Base-by-base conservation (phyloP, 139 green algal species). In the Eudorina sp. region DNA sequence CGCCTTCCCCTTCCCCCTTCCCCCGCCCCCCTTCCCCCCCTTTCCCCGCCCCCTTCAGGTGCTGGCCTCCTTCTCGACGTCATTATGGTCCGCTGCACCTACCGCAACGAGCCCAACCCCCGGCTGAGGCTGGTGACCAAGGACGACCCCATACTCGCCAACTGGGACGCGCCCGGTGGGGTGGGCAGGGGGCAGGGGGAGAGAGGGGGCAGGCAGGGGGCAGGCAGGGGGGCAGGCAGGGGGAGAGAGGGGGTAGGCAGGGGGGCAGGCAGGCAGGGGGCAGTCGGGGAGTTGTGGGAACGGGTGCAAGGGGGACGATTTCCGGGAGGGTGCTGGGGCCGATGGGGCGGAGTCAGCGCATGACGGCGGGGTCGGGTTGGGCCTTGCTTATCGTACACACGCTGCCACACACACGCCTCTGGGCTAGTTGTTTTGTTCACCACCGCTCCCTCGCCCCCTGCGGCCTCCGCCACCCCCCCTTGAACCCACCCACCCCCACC, bases 21-120 rank as follows among this genome's bases (percentile, higher is more conserved):
- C 11, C 19, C 62, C 16, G 16, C 21, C 19, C 31, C 31, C 21
- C 62, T 3, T 31, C 62, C 21, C 62, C 48, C 48, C 48, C 9
- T 13, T 55, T 9, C 38, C 62, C 4, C 3, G 11, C 19, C 62
- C 21, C 70, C 43, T 34, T 38, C 80, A 87, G 81, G 64, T 87
- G n/a, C 34, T 79, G 45, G 81, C 81, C 21, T 79, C 81, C 62
- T 87, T 87, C 46, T 87, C 81, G 43, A 87, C 34, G 81, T 87
- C 14, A 76, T 86, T n/a, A 76, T 86, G 80, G 60, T 76, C 0
- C 80, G 80, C 16, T 76, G 58, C 43, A 76, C 80, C n/a, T 86
- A 77, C 60, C 58, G 80, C 40, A 34, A 76, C 80, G 80, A 86
- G 55, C 25, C 60, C 41, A 62, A 9, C 18, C 60, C 80, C 0